Conservation (phyloP, 306 rosid species). For the Alnus rubra region DNA sequence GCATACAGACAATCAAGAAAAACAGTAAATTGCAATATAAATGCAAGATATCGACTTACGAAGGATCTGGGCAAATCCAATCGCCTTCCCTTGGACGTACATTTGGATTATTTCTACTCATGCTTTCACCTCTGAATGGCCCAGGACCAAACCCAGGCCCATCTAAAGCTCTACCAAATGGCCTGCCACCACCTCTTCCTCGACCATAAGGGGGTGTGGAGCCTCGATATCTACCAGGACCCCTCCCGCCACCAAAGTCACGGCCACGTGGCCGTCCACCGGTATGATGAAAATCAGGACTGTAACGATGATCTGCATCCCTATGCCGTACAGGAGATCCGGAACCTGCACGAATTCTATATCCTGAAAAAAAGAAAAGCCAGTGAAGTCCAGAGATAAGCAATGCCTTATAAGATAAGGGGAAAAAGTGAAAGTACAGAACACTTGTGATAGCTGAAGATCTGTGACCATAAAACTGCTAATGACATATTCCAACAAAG, state of each 20-base stretch:
- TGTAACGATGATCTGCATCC: conserved; percentile 55
- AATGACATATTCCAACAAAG: conserved; percentile 42
- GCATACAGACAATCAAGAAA: background rate
- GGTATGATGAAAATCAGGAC: conserved; percentile 58
- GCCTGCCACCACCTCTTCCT: conserved; percentile 70
- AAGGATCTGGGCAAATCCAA: conserved; percentile 80
- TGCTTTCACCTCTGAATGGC: conserved; percentile 66
- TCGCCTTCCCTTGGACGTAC: conserved; percentile 95
- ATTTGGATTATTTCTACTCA: conserved; percentile 75
- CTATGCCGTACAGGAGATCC: conserved; percentile 78
- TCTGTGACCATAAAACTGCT: conserved; percentile 48
- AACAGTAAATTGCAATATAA: background rate
- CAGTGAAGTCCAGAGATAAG: conserved; percentile 48
- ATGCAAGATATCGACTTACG: conserved; percentile 51
- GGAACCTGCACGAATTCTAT: conserved; percentile 93
- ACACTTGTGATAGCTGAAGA: conserved; percentile 38
- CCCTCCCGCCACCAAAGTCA: conserved; percentile 67
- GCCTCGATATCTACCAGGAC: conserved; percentile 69
- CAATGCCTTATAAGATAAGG: conserved; percentile 32
- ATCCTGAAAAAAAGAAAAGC: conserved; percentile 79
- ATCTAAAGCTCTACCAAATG: conserved; percentile 69
- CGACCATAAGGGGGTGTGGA: conserved; percentile 71
- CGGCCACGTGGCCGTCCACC: conserved; percentile 48
- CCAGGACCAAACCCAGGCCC: conserved; percentile 64
- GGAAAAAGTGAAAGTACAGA: conserved; percentile 37